phyloP scores from a whole-genome alignment of 257 asterid genomes.

The Jacaranda copaia region DNA sequence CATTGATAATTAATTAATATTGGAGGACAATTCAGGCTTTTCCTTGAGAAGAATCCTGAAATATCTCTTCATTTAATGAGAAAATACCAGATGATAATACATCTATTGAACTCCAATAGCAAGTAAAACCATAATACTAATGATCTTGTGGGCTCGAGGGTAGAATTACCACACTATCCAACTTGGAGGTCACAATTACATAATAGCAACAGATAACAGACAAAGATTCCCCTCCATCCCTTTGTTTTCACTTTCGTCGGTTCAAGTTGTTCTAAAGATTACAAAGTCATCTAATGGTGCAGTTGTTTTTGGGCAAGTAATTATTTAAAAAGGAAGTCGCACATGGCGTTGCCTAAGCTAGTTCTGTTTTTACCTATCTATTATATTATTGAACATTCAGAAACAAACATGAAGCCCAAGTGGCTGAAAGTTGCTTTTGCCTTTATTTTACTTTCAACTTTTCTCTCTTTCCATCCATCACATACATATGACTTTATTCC shows the following conservation, averaged over 20 bases:
- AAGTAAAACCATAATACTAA: too few relatives aligned
- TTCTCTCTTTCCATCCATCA: conserved; percentile 31
- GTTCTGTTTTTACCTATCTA: conserved; percentile 26
- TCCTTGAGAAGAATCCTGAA: too few relatives aligned
- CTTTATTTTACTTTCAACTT: conserved; percentile 40
- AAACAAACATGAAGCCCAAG: conserved; percentile 51
- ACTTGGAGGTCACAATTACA: conserved; percentile 2
- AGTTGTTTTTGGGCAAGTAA: conserved; percentile 3
- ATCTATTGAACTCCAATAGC: too few relatives aligned
- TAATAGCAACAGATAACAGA: conserved; percentile 32
- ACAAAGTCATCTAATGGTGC: conserved; percentile 35
- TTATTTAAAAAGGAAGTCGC: conserved; percentile 43
- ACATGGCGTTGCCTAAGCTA: conserved; percentile 49
- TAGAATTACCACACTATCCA: conserved; percentile 28
- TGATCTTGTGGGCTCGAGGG: too few relatives aligned
- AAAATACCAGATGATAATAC: too few relatives aligned
- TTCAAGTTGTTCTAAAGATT: conserved; percentile 44
- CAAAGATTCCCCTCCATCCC: conserved; percentile 43
- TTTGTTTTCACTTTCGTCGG: conserved; percentile 40
- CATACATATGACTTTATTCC: conserved; percentile 47
- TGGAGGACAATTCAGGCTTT: too few relatives aligned
- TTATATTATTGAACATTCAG: conserved; percentile 23
- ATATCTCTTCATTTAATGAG: too few relatives aligned
- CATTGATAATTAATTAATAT: too few relatives aligned
- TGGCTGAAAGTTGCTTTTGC: conserved; percentile 54